Base-by-base conservation (phyloP, 768 basidiomycete species). In the Leucocoprinus birnbaumii region DNA sequence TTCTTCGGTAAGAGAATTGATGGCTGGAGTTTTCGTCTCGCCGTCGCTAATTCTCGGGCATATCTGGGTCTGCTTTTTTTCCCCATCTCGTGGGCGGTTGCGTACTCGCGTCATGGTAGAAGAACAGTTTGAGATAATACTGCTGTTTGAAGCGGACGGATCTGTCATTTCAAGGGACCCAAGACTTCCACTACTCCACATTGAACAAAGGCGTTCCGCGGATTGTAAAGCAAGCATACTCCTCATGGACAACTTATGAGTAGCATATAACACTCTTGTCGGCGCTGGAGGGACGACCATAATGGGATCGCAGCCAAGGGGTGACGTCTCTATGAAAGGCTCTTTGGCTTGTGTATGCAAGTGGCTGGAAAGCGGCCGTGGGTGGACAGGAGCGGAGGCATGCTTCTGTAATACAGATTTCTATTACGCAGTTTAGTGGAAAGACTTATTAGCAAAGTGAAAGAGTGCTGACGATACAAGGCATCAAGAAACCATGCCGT, bases 121-220 rank as follows among this genome's bases (percentile, higher is more conserved):
- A 27, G 10, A 7, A 21, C 24, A 6, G 16, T 48, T 26, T 19
- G 9, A 9, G 22, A 22, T 11, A 4, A 45, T 14, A n/a, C 40
- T 38, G 34, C 35, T 2, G 13, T 35, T 54, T n/a, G 53, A 40
- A 16, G 3, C 35, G 16, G 53, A 54, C 7, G 26, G 2, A 11
- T 21, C 61, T 31, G 61, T 59, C 41, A 54, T 59, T 42, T 65
- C 68, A 13, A 72, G 64, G 0, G 71, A 71, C 21, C 70, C 72
- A 44, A 74, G 61, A 56, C 70, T 71, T 45, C 66, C 70, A 56
- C 66, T 67, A 59, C 71, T 73, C 55, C 59, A 61, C 11, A 53
- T 54, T 18, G 57, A 44, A 38, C 56, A 61, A 21, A 61, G 58
- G 16, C 55, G 58, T 51, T 59, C 63, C 16, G 48, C 51, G n/a